A percentile compares a stretch with the other conserved stretches of the same genome.
Evolutionary conservation across 768 basidiomycete genomes (phyloP).

Genomic region (Cyclocybe cylindracea): DNA sequence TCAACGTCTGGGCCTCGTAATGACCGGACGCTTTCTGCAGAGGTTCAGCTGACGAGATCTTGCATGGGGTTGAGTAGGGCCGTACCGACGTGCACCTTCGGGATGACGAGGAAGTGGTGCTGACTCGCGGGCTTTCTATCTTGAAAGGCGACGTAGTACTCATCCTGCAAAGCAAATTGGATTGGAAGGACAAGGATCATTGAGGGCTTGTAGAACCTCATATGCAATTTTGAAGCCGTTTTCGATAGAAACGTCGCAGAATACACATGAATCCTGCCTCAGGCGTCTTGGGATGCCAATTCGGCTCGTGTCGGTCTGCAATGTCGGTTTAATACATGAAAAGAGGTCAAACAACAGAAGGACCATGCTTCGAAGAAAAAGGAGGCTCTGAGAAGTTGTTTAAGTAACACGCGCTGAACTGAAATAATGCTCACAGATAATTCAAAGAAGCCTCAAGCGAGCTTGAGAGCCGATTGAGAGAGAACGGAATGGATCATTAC

Average conservation of each 20-base stretch:
- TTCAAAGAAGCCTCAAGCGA: too few species aligned
- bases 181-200: neutral
- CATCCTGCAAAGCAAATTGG: conserved; percentile 34
- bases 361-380: conserved; percentile 1
- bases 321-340: conserved; percentile 6
- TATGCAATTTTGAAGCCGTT: conserved; percentile 50
- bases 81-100: conserved; percentile 53
- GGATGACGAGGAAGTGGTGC: conserved; percentile 53
- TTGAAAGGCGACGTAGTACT: conserved; percentile 49
- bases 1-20: conserved; percentile 44
- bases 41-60: conserved; percentile 1
- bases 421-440: too few species aligned
- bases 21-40: conserved; percentile 55
- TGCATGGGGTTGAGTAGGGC: neutral
- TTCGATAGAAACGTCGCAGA: conserved; percentile 43
- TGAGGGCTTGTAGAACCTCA: conserved; percentile 36
- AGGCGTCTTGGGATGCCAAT: neutral
- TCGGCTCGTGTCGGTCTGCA: neutral
- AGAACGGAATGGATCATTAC: too few species aligned
- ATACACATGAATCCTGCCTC: conserved; percentile 30
- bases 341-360: conserved; percentile 1
- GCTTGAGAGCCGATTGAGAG: too few species aligned
- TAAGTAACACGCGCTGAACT: too few species aligned
- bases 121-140: conserved; percentile 50
- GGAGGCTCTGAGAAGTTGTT: neutral